These are phyloP conservation scores for Daldinia decipiens DNA, from an alignment of 495 filamentous ascomycete species.

Conservation along the genomic window DNA sequence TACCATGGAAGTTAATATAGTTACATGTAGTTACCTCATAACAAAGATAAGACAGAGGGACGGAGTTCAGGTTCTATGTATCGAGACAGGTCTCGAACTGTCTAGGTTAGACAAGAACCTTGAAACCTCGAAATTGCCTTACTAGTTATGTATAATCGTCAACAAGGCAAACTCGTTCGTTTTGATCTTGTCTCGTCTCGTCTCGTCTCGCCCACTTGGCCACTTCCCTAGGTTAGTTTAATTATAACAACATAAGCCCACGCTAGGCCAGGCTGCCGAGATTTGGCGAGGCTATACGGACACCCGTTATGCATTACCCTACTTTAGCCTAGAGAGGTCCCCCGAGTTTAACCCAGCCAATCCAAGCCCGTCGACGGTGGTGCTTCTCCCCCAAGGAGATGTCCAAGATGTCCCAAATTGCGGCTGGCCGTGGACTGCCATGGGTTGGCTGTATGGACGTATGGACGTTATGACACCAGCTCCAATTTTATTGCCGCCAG, in stretches of 20 bases:
- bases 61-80: background rate
- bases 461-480: conserved; percentile 6
- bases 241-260: conserved; percentile 23
- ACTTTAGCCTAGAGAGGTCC: conserved; percentile 49
- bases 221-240: background rate
- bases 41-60: background rate
- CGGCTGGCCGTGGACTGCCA: conserved; percentile 26
- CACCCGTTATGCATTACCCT: conserved; percentile 39
- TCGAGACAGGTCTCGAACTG: background rate
- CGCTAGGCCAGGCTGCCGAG: conserved; percentile 38
- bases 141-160: conserved; percentile 7
- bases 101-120: conserved; percentile 1
- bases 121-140: background rate
- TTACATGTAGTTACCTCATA: no score
- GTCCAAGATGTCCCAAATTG: conserved; percentile 33
- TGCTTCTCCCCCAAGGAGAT: background rate
- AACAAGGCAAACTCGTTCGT: background rate
- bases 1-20: no score
- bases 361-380: conserved; percentile 31
- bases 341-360: conserved; percentile 49
- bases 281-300: conserved; percentile 43
- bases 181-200: background rate
- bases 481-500: conserved; percentile 42
- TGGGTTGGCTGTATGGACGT: background rate
- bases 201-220: background rate